Evolutionary conservation across 176 grass and related monocot species (phyloP), one percentile per base, ranked within the genome.

Genomic region (Zoysia japonica): DNA sequence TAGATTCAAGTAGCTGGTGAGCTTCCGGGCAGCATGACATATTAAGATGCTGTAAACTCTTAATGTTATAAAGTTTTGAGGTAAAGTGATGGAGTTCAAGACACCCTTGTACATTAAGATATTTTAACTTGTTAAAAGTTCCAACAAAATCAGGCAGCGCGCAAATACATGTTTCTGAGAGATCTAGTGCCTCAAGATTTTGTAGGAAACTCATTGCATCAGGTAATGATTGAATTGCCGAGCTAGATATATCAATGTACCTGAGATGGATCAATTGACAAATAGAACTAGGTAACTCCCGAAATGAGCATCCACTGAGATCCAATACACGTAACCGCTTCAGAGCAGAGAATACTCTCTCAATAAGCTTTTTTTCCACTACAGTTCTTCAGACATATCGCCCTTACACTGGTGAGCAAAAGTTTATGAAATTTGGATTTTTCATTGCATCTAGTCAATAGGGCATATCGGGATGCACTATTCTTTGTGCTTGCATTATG

Each of bases 301-400:
- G 38, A 77, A 76, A 47, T 47, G 14, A 59, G 20, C 77, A 75
- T 11, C 64, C 9, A 47, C 77, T 82, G 10, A 89, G 69, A 79
- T 85, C 63, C 38, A 89, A 72, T 56, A 89, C 82, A 76, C 76
- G 81, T 5, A 85, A 71, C 53, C 48, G 73, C 51, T 81, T 81
- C 1, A 37, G 63, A 36, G 59, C 13, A 41, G 52, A 5, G 15
- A 88, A 74, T 68, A 65, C 13, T 53, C 75, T 15, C 73, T 6
- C n/a, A 35, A 37, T 68, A 56, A 84, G 68, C 28, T 10, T 9
- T 57, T 57, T n/a, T 44, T 19, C 45, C 6, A 45, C 9, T 59
- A n/a, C 2, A 6, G 4, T 55, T 72, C 28, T 13, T 17, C 16
- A 88, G n/a, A 28, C 68, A 15, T 59, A 84, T 48, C 53, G 75